Evolutionary conservation across 495 filamentous ascomycete species (phyloP).

Genomic region (Aspergillus baeticus): DNA sequence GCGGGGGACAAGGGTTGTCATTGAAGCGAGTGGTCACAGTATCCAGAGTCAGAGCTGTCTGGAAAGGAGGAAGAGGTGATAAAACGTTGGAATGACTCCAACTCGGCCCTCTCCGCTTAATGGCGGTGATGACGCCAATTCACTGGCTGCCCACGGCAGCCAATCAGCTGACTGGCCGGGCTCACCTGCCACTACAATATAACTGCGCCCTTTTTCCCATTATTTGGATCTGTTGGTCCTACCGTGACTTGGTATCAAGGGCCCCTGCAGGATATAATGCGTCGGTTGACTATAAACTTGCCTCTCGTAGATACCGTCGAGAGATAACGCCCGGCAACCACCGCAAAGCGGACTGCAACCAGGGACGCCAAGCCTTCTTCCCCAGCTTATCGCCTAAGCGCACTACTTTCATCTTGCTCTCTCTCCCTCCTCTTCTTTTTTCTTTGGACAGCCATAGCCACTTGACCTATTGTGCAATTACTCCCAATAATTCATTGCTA

Average conservation of each 20-base stretch:
- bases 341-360: neutral
- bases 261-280: neutral
- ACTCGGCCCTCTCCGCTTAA: neutral
- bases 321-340: neutral
- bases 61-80: neutral
- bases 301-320: neutral
- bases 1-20: conserved; percentile 77
- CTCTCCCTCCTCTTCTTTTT: neutral
- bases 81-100: neutral
- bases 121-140: conserved; percentile 22
- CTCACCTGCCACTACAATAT: conserved; percentile 4
- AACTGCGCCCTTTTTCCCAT: neutral
- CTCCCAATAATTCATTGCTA: neutral
- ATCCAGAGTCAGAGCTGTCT: neutral
- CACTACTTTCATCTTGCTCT: conserved; percentile 2
- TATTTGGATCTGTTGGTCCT: no score
- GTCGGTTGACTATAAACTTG: no score
- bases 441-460: neutral
- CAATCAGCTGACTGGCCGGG: conserved; percentile 15
- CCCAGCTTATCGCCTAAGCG: conserved; percentile 13
- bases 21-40: conserved; percentile 27
- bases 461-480: neutral
- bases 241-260: neutral
- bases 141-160: conserved; percentile 11
- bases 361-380: conserved; percentile 10